Conservation (phyloP, 768 basidiomycete species). For the Boletus reticuloceps region DNA sequence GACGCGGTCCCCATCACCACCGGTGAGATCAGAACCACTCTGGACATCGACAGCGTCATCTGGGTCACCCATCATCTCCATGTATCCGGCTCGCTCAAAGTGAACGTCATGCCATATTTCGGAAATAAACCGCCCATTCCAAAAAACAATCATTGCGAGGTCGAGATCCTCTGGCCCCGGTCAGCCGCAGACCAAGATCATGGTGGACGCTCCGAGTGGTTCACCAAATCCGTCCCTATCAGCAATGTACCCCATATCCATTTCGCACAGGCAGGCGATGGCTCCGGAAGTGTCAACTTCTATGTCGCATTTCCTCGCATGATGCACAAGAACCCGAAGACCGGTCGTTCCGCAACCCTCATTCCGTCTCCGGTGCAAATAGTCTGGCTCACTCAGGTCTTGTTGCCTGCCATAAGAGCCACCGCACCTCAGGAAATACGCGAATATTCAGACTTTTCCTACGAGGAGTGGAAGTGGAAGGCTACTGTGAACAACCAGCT, state of each 20-base stretch:
- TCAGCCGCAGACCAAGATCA: background rate
- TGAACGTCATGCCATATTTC: constrained; percentile 2
- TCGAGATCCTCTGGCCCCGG: constrained; percentile 3
- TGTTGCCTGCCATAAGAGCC: too few relatives aligned
- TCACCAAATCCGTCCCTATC: background rate
- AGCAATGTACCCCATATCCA: too few relatives aligned
- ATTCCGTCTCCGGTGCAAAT: too few relatives aligned
- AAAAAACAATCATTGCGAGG: constrained; percentile 2
- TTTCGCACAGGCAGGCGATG: too few relatives aligned
- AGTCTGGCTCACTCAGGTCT: too few relatives aligned
- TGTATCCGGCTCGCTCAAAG: background rate
- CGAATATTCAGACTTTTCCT: too few relatives aligned
- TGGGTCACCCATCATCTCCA: background rate
- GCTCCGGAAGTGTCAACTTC: too few relatives aligned
- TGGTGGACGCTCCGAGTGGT: background rate
- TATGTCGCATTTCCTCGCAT: too few relatives aligned
- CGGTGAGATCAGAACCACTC: background rate
- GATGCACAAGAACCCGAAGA: too few relatives aligned
- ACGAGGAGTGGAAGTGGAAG: too few relatives aligned
- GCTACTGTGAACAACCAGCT: background rate
- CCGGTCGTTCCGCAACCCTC: too few relatives aligned
- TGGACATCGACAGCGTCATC: constrained; percentile 8
- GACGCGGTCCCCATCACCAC: background rate
- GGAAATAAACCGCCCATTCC: background rate
- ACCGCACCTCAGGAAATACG: too few relatives aligned